Evolutionary conservation across 1,284 basidiomycete species (phyloP).

Genomic region (Anthracocystis setariae): DNA sequence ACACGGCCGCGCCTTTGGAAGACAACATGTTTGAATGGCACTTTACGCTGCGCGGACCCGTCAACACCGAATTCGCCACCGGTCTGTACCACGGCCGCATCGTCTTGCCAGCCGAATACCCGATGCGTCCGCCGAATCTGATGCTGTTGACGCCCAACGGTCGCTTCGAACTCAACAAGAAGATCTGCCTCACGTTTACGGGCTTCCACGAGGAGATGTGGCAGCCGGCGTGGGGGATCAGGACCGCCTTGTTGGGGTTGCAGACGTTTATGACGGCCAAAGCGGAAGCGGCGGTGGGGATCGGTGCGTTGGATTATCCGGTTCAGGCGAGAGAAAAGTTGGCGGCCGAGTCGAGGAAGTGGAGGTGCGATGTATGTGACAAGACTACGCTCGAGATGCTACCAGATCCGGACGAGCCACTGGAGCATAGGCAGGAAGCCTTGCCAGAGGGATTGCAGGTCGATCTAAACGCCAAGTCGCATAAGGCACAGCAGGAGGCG

Average conservation of each 20-base stretch:
- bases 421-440: slow-evolving; percentile 4
- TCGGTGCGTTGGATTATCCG: slow-evolving; percentile 89
- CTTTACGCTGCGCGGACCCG: slow-evolving; percentile 88
- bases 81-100: slow-evolving; percentile 87
- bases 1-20: slow-evolving; percentile 82
- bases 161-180: slow-evolving; percentile 92
- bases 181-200: slow-evolving; percentile 73
- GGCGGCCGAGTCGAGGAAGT: slow-evolving; percentile 41
- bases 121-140: slow-evolving; percentile 91
- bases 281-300: slow-evolving; percentile 80
- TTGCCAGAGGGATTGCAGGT: slow-evolving; percentile 36
- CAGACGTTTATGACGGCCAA: slow-evolving; percentile 66
- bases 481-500: slow-evolving; percentile 3
- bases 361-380: slow-evolving; percentile 48
- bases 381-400: slow-evolving; percentile 38
- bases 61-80: slow-evolving; percentile 63
- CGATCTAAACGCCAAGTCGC: slow-evolving; percentile 19
- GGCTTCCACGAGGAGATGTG: slow-evolving; percentile 76
- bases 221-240: slow-evolving; percentile 97
- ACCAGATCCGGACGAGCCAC: slow-evolving; percentile 24
- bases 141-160: slow-evolving; percentile 95
- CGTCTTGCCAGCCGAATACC: slow-evolving; percentile 88
- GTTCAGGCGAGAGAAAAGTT: slow-evolving; percentile 83
- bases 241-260: slow-evolving; percentile 76
- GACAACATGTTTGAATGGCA: slow-evolving; percentile 82